Evolutionary conservation across 305 asterid species (phyloP).

Genomic region (Lippia alba): DNA sequence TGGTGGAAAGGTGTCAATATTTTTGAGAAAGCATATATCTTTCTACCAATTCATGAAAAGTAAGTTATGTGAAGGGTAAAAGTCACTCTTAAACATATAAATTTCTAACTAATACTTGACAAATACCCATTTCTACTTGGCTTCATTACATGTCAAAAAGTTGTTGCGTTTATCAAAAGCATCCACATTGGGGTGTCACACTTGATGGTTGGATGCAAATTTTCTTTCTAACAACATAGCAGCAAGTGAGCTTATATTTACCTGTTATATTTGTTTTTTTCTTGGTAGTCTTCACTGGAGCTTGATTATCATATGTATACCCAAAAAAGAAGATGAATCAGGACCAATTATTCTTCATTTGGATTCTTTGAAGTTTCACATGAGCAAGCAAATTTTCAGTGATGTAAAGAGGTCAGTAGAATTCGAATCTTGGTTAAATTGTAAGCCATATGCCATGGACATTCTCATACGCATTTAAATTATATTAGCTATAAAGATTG

Average conservation of each 20-base stretch:
- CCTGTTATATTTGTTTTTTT: slow-evolving; percentile 33
- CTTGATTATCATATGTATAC: slow-evolving; percentile 89
- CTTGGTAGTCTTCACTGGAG: slow-evolving; percentile 89
- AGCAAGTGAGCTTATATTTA: slow-evolving; percentile 26
- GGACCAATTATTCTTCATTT: slow-evolving; percentile 84
- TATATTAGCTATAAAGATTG: neutral
- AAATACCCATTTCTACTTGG: slow-evolving; percentile 10
- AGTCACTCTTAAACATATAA: slow-evolving; percentile 6
- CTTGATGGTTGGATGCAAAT: slow-evolving; percentile 15
- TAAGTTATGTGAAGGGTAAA: slow-evolving; percentile 45
- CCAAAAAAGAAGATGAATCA: slow-evolving; percentile 68
- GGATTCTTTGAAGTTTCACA: slow-evolving; percentile 87
- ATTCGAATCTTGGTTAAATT: slow-evolving; percentile 21
- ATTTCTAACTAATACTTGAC: slow-evolving; percentile 10
- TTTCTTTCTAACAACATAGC: slow-evolving; percentile 9
- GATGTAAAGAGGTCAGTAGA: slow-evolving; percentile 71
- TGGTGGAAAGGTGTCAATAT: slow-evolving; percentile 98
- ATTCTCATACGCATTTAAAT: neutral
- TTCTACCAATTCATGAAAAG: slow-evolving; percentile 89
- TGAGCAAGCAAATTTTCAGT: slow-evolving; percentile 60
- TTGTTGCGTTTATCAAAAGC: neutral
- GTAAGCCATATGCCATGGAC: slow-evolving; percentile 11
- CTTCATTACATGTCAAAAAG: slow-evolving; percentile 14
- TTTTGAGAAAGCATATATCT: slow-evolving; percentile 87
- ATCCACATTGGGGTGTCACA: slow-evolving; percentile 4